Evolutionary conservation across 2,329 filamentous ascomycete species (phyloP).

Genomic region (Aspergillus eucalypticola): DNA sequence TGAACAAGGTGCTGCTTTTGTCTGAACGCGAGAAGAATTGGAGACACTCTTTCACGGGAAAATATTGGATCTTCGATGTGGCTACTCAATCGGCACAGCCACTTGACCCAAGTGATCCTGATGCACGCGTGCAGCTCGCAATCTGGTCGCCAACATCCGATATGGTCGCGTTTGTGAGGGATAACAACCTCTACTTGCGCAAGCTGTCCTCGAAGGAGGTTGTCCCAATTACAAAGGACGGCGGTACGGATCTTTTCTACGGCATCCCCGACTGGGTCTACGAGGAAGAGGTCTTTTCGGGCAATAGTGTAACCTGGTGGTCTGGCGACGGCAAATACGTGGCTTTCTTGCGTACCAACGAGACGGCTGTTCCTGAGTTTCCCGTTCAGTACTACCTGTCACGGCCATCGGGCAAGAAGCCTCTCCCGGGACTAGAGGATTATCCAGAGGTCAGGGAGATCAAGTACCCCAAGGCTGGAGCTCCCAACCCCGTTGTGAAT

Average conservation of each 20-base stretch:
- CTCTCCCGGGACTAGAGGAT: constrained; percentile 71
- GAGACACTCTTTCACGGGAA: constrained; percentile 83
- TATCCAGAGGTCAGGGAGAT: constrained; percentile 90
- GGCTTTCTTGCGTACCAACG: constrained; percentile 90
- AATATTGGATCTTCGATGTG: constrained; percentile 93
- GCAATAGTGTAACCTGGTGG: constrained; percentile 91
- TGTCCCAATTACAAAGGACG: constrained; percentile 78
- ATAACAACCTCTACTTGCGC: constrained; percentile 88
- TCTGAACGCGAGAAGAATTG: constrained; percentile 75
- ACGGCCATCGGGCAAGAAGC: constrained; percentile 72
- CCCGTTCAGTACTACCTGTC: constrained; percentile 92
- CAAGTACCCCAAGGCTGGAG: constrained; percentile 96
- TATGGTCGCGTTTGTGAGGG: constrained; percentile 81
- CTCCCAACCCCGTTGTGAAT: constrained; percentile 87
- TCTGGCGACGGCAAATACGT: constrained; percentile 84
- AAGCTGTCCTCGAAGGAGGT: constrained; percentile 62
- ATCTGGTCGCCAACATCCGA: constrained; percentile 87
- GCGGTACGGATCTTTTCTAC: constrained; percentile 86
- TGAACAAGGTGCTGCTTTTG: constrained; percentile 82
- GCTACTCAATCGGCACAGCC: constrained; percentile 74
- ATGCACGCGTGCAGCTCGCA: constrained; percentile 75
- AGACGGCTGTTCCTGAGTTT: constrained; percentile 86
- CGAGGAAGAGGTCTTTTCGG: constrained; percentile 78
- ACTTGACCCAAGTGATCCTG: constrained; percentile 67
- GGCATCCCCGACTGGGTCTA: constrained; percentile 98